phyloP scores from a whole-genome alignment of 257 asterid genomes.

The Hygrophila difformis region DNA sequence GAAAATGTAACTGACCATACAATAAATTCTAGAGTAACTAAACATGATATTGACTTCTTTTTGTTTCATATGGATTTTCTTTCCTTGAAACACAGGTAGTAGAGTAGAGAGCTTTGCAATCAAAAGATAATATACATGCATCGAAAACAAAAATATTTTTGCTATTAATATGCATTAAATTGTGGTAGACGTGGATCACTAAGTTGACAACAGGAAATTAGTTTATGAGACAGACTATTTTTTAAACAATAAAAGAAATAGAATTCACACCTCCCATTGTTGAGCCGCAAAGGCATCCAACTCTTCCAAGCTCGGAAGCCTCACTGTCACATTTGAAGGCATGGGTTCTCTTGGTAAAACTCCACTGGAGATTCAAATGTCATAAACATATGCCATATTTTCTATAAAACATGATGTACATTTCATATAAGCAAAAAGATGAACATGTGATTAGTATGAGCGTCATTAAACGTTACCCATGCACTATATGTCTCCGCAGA shows the following conservation, averaged over 20 bases:
- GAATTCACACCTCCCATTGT: constrained; percentile 88
- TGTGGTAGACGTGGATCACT: constrained; percentile 10
- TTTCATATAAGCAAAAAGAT: constrained; percentile 2
- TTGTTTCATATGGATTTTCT: constrained; percentile 8
- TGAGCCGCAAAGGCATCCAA: constrained; percentile 77
- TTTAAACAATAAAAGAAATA: constrained; percentile 9
- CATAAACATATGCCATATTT: constrained; percentile 11
- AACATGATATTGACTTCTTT: constrained; percentile 14
- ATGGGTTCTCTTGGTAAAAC: constrained; percentile 89
- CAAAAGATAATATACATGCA: background rate
- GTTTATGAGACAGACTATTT: constrained; percentile 14
- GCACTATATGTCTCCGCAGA: constrained; percentile 75
- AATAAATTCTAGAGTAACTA: constrained; percentile 24
- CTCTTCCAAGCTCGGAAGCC: constrained; percentile 87
- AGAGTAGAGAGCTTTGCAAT: constrained; percentile 1
- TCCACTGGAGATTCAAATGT: constrained; percentile 55
- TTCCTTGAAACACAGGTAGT: constrained; percentile 7
- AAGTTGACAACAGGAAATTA: constrained; percentile 12
- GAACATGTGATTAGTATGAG: background rate
- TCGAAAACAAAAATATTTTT: background rate
- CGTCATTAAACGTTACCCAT: constrained; percentile 51
- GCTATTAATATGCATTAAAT: too few relatives aligned
- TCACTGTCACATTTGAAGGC: constrained; percentile 70
- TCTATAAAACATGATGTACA: background rate
- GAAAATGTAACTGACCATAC: constrained; percentile 33